phyloP scores from a whole-genome alignment of 1,139 yeast species.

The Suhomyces yuchorum region DNA sequence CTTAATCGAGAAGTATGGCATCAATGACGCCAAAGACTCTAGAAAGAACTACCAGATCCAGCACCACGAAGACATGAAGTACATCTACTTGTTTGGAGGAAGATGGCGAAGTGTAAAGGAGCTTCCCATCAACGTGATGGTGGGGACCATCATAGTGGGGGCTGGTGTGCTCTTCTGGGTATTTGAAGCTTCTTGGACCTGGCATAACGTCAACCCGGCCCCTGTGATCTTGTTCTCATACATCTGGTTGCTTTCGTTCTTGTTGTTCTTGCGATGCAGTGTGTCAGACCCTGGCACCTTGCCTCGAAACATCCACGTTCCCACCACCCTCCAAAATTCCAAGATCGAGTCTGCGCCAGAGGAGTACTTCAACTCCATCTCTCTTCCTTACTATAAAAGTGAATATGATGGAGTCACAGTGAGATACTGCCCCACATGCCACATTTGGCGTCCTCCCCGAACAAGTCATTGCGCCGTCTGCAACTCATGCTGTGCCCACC shows the following conservation, averaged over 20 bases:
- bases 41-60: constrained; percentile 40
- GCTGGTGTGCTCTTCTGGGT: constrained; percentile 53
- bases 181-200: constrained; percentile 54
- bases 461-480: constrained; percentile 47
- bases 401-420: constrained; percentile 40
- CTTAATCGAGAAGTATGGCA: constrained; percentile 15
- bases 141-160: constrained; percentile 37
- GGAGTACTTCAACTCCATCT: constrained; percentile 61
- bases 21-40: constrained; percentile 5
- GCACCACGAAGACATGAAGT: constrained; percentile 31
- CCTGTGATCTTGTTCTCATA: constrained; percentile 61
- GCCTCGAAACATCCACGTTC: constrained; percentile 69
- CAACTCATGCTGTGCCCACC: constrained; percentile 46
- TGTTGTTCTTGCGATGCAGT: constrained; percentile 56
- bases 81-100: constrained; percentile 65
- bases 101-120: constrained; percentile 49
- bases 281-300: constrained; percentile 70
- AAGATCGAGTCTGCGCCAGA: constrained; percentile 48
- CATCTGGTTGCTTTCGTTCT: constrained; percentile 51
- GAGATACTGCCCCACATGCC: constrained; percentile 48
- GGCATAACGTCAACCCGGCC: constrained; percentile 61
- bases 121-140: constrained; percentile 36
- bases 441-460: constrained; percentile 51
- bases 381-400: constrained; percentile 50
- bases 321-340: constrained; percentile 20